These are phyloP conservation scores for Lactarius akahatsu DNA, from an alignment of 768 basidiomycete genomes.

Conservation along the genomic window DNA sequence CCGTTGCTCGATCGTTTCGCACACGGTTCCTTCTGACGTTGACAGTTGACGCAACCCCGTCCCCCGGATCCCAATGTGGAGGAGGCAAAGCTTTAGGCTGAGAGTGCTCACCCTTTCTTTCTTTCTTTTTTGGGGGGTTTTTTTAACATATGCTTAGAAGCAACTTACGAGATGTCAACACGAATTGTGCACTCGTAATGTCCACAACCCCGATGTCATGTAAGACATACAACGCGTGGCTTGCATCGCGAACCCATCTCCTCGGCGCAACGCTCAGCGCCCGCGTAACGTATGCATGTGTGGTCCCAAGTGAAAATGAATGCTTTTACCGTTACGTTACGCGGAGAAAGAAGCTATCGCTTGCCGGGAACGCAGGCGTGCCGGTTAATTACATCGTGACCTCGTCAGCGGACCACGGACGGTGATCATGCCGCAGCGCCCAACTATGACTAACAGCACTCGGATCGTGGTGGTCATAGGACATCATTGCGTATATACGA, in stretches of 20 bases:
- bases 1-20: neutral
- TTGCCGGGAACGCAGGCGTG: neutral
- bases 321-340: neutral
- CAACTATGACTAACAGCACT: neutral
- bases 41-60: neutral
- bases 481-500: neutral
- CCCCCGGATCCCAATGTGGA: neutral
- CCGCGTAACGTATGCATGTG: neutral
- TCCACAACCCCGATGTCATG: neutral
- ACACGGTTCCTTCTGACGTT: neutral
- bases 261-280: neutral
- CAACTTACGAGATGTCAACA: neutral
- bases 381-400: slow-evolving; percentile 12
- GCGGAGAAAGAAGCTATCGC: neutral
- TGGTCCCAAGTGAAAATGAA: neutral
- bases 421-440: slow-evolving; percentile 2
- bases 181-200: neutral
- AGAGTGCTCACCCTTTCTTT: neutral
- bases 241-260: neutral
- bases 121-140: neutral
- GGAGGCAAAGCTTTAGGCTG: neutral
- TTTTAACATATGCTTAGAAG: neutral
- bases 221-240: neutral
- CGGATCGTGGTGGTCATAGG: neutral
- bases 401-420: slow-evolving; percentile 13